These are phyloP conservation scores for Cylindrodendrum hubeiense DNA, from an alignment of 2,329 filamentous ascomycete genomes.

Conservation along the genomic window DNA sequence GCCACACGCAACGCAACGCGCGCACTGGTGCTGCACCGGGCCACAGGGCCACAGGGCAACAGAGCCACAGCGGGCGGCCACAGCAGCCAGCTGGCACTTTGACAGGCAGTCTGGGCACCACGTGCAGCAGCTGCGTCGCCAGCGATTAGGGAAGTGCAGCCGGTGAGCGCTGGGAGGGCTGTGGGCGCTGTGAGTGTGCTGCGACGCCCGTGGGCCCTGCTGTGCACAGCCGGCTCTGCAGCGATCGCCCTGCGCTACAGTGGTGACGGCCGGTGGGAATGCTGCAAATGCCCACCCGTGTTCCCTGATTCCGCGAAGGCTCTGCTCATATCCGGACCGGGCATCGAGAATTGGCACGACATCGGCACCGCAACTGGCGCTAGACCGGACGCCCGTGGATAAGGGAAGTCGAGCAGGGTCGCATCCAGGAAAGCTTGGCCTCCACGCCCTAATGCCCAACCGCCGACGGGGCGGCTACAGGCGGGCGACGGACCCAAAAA, in stretches of 20 bases:
- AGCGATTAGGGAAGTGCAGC: constrained; percentile 9
- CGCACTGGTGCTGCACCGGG: not conserved
- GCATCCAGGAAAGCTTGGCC: constrained; percentile 3
- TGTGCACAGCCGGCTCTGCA: not conserved
- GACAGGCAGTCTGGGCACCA: constrained; percentile 6
- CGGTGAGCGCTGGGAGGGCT: constrained; percentile 1
- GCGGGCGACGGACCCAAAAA: not conserved
- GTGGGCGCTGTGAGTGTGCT: not conserved
- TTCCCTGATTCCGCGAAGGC: too few relatives aligned
- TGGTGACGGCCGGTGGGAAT: not conserved
- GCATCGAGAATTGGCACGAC: not conserved
- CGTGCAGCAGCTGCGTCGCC: constrained; percentile 4
- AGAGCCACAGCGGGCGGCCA: not conserved
- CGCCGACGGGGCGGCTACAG: constrained; percentile 6
- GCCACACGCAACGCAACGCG: not conserved
- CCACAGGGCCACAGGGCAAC: constrained; percentile 12
- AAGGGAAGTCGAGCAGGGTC: not conserved
- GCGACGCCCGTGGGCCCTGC: not conserved
- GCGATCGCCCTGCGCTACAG: not conserved
- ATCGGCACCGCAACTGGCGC: not conserved
- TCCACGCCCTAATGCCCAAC: not conserved
- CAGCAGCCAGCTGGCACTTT: constrained; percentile 2
- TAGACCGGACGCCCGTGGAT: not conserved
- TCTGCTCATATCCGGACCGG: not conserved
- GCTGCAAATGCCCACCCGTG: not conserved